Evolutionary conservation across 2,329 filamentous ascomycete genomes (phyloP).

Genomic region (Aspergillus eucalypticola): DNA sequence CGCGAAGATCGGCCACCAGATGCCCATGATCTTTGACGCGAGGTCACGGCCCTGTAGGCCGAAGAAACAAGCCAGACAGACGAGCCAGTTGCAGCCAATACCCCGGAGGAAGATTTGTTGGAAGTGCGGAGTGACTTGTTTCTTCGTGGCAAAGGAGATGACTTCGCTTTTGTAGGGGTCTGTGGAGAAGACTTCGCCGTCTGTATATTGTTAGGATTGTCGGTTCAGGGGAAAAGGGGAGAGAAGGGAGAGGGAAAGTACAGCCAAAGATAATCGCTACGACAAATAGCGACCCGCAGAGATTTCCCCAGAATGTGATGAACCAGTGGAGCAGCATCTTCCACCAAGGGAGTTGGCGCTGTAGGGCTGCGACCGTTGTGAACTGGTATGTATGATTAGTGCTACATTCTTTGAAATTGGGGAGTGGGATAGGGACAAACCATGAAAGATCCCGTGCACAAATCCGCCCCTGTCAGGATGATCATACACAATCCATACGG

Average conservation of each 20-base stretch:
- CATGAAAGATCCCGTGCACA: constrained; percentile 52
- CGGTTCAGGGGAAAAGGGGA: background rate
- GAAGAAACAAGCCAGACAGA: constrained; percentile 54
- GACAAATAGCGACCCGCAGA: constrained; percentile 52
- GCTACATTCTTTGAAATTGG: background rate
- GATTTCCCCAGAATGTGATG: constrained; percentile 52
- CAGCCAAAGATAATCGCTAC: constrained; percentile 53
- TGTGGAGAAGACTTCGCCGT: constrained; percentile 50
- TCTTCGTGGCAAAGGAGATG: constrained; percentile 50
- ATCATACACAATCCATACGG: constrained; percentile 54
- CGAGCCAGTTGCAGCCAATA: constrained; percentile 61
- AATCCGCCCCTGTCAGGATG: constrained; percentile 51
- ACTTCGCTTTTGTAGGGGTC: constrained; percentile 49
- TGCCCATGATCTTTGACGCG: constrained; percentile 55
- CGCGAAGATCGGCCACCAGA: constrained; percentile 59
- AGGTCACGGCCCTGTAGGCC: constrained; percentile 52
- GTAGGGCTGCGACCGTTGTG: constrained; percentile 47
- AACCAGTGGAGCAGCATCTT: constrained; percentile 47
- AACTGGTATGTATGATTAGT: constrained; percentile 30
- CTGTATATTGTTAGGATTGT: constrained; percentile 22
- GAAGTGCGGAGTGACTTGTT: constrained; percentile 52
- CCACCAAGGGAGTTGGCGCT: constrained; percentile 41
- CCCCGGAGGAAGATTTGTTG: constrained; percentile 57
- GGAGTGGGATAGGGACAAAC: constrained; percentile 21
- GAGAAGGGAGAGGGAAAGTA: constrained; percentile 23